Evolutionary conservation across 768 basidiomycete species (phyloP), one percentile per base, ranked within the genome.

Genomic region (Termitomyces bulborhizus): DNA sequence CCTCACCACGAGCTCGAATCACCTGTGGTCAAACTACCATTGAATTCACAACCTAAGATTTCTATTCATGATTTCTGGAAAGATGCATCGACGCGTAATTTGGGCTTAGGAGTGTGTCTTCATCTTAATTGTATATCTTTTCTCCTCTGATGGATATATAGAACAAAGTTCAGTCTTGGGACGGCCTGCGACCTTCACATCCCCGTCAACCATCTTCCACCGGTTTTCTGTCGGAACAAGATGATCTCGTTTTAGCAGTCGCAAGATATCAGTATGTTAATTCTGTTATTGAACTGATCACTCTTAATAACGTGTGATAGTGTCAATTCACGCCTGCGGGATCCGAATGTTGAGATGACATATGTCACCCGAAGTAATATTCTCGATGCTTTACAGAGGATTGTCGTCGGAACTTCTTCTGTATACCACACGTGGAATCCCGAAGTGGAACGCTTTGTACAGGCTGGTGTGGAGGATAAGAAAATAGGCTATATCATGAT

Each of bases 151-250:
- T 18, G 16, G 43, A 40, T 40, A 40, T 42, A 29, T 55, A 83
- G 83, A 79, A 71, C 63, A 70, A 73, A 53, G 71, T 76, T 4
- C 63, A 79, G 48, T 87, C 85, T 2, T 91, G 89, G 89, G 86
- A 88, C 65, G 64, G 77, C 55, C 66, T 81, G 46, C 72, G 75
- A 27, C 62, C 72, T 4, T 67, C 69, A 3, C 70, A 69, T 51
- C 60, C 64, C 1, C 57, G 55, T 4, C 57, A 57, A 12, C 65
- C 73, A 9, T 66, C 69, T 16, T 69, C 73, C 0, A 77, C 82
- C 0, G 73, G 84, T 0, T 86, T 90, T 62, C 68, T 92, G 24
- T 86, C 88, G 4, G 88, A 90, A 65, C 87, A 90, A 65, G 71
- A 79, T 53, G 63, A 67, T 40, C 59, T 71, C 9, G 66, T 81